Evolutionary conservation across 768 basidiomycete genomes (phyloP), one percentile per base, ranked within the genome.

Genomic region (Boletus fagicola): DNA sequence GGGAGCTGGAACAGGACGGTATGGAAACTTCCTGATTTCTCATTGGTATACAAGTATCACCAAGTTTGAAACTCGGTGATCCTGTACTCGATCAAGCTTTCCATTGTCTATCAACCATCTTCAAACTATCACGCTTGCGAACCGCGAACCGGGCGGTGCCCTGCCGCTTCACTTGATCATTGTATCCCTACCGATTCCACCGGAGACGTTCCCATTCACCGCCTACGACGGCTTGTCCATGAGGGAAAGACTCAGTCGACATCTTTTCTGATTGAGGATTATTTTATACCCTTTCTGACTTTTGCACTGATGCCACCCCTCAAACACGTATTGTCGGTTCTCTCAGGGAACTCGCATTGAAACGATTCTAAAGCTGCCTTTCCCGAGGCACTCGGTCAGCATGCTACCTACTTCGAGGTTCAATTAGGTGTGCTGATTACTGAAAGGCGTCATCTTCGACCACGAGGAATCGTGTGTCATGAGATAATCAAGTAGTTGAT

Each of bases 1-100:
- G 72, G 62, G 79, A 80, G 62, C 76, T 73, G 30, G 77, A 80
- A 51, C 79, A 79, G 56, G 77, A 77, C 22, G 68, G 65, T 49
- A 74, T 74, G 72, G 78, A 78, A 50, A 54, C 58, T 22, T 52
- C 48, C 39, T 71, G 51, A 63, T 56, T 36, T 15, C 5, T 40
- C 30, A 16, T 31, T 46, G n/a, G 31, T 38, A 16, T 49, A 51
- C 46, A 31, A 24, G 43, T 35, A 26, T 53, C 55, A 26, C 36
- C 42, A 42, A 33, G 39, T 36, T 49, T 39, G 45, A 45, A 24
- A 47, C 55, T 43, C n/a, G 52, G 33, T 22, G 39, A 38, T 53
- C n/a, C 22, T 47, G n/a, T 24, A 43, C 33, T 24, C 20, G 39
- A 53, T 42, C 50, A 30, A 46, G 46, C 30, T 39, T 51, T 45